A percentile compares a stretch with the other conserved stretches of the same genome.
phyloP scores from a whole-genome alignment of 495 filamentous ascomycete genomes.

The Aspergillus heteromorphus region DNA sequence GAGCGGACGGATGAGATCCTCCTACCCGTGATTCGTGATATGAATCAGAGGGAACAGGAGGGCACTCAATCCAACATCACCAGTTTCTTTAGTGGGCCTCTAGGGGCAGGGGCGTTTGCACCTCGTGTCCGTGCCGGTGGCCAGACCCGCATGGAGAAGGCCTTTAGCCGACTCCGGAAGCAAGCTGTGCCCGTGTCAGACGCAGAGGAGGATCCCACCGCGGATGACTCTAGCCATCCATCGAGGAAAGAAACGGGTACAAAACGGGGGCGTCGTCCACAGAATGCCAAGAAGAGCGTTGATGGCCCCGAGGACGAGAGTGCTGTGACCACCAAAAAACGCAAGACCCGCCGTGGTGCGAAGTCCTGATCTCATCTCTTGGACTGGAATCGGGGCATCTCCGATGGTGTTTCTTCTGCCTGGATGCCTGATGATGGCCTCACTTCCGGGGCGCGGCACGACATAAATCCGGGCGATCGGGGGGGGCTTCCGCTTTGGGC shows the following conservation, averaged over 20 bases:
- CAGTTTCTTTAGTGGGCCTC: slow-evolving; percentile 66
- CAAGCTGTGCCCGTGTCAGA: slow-evolving; percentile 38
- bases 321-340: slow-evolving; percentile 14
- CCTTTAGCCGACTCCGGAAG: slow-evolving; percentile 61
- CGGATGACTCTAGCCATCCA: not conserved
- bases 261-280: slow-evolving; percentile 12
- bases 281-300: not conserved
- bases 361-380: not conserved
- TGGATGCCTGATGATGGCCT: not conserved
- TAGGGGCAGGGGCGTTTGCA: slow-evolving; percentile 70
- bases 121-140: slow-evolving; percentile 57
- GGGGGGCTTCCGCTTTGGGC: not conserved
- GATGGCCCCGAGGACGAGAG: slow-evolving; percentile 2
- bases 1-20: slow-evolving; percentile 92
- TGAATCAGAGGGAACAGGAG: slow-evolving; percentile 80
- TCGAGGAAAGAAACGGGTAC: slow-evolving; percentile 12
- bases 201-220: not conserved
- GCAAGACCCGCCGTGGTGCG: slow-evolving; percentile 7
- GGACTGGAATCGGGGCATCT: not conserved
- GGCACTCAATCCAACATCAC: slow-evolving; percentile 97
- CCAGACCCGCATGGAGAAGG: slow-evolving; percentile 78
- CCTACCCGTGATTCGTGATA: slow-evolving; percentile 88
- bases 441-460: not conserved
- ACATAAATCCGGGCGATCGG: not conserved
- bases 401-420: not conserved